A percentile compares a stretch with the other conserved stretches of the same genome.
Conservation (phyloP, 129 eudicot species). For the Artemisia tridentata region DNA sequence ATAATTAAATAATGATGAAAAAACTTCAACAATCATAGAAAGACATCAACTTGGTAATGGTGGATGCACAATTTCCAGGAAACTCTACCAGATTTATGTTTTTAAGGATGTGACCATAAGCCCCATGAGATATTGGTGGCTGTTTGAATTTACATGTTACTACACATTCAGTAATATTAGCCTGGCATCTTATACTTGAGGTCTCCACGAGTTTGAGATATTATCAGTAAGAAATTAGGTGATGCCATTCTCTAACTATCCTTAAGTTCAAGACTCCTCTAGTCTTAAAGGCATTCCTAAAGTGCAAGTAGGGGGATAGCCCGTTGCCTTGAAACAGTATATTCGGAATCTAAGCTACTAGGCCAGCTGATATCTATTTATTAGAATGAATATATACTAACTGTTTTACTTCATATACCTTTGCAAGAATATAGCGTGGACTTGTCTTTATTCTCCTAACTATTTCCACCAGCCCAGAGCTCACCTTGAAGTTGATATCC, state of each 20-base stretch:
- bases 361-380: not conserved
- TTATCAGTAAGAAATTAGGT: not conserved
- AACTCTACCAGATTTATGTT: no score
- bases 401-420: constrained; percentile 49
- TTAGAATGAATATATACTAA: not conserved
- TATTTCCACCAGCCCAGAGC: constrained; percentile 97
- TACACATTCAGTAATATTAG: not conserved
- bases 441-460: constrained; percentile 76
- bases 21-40: no score
- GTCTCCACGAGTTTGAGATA: constrained; percentile 8
- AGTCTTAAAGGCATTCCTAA: no score
- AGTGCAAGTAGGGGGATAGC: no score
- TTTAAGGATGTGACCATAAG: no score
- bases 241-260: no score
- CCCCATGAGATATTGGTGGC: no score
- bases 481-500: constrained; percentile 87
- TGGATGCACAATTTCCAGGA: no score
- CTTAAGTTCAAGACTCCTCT: no score
- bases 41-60: no score
- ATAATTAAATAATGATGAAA: no score
- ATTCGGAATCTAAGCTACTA: constrained; percentile 11
- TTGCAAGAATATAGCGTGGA: constrained; percentile 94
- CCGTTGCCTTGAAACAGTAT: not conserved
- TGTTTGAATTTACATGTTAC: not conserved
- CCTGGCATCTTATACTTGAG: not conserved